These are phyloP conservation scores for Lecanicillium sp. DNA, from an alignment of 2,329 filamentous ascomycete genomes.

Conservation along the genomic window DNA sequence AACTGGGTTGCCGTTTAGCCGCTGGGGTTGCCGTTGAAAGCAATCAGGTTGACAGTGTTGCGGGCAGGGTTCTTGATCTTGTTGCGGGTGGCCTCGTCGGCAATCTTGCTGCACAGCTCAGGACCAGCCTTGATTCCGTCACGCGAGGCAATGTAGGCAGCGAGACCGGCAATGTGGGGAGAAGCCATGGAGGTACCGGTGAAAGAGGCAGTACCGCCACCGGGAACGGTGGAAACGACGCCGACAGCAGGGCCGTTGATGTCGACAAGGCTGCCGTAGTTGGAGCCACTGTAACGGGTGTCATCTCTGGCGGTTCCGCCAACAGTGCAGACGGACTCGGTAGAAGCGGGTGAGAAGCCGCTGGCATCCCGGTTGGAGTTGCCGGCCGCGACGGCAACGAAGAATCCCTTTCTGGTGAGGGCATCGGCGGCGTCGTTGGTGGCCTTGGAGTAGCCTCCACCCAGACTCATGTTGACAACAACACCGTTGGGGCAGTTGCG, in stretches of 20 bases:
- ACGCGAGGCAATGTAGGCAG: conserved; percentile 10
- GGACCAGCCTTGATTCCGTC: conserved; percentile 2
- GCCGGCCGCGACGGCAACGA: conserved; percentile 44
- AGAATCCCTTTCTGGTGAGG: conserved; percentile 52
- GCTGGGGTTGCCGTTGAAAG: conserved; percentile 7
- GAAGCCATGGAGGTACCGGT: conserved; percentile 15
- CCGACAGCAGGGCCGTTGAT: conserved; percentile 41
- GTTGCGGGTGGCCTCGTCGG: background rate
- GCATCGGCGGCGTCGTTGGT: conserved; percentile 78
- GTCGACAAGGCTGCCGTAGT: conserved; percentile 39
- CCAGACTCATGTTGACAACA: conserved; percentile 45
- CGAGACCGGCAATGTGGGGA: conserved; percentile 13
- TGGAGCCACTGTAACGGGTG: conserved; percentile 36
- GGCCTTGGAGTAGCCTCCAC: conserved; percentile 59
- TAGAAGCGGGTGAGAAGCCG: conserved; percentile 39
- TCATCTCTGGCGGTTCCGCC: conserved; percentile 40
- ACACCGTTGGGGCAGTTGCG: conserved; percentile 29
- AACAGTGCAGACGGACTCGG: conserved; percentile 39
- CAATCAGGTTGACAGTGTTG: conserved; percentile 6
- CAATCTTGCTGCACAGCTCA: conserved; percentile 2
- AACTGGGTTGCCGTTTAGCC: background rate
- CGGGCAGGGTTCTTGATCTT: background rate
- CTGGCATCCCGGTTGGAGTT: conserved; percentile 38
- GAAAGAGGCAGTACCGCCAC: conserved; percentile 18
- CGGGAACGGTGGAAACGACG: conserved; percentile 35